Base-by-base conservation (phyloP, 371 early-diverging fungal genomes). In the Basidiobolus meristosporus region DNA sequence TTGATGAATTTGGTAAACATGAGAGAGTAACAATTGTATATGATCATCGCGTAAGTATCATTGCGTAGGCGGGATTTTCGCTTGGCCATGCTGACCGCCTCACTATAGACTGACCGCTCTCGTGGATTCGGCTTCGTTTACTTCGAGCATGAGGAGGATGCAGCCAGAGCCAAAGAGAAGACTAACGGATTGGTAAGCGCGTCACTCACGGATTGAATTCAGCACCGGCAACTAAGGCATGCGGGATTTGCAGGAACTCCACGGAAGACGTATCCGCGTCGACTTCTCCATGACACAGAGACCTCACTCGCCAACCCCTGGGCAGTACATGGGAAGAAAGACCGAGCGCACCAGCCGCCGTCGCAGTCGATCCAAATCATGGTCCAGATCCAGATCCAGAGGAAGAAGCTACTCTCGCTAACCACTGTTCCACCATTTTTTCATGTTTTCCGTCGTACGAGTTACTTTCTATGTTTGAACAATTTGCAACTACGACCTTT, bases 251-350 rank as follows among this genome's bases (percentile, higher is more conserved):
- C 44, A 70, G 70, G 66, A 64, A 42, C 57, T 81, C 41, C 76
- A 83, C 52, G 76, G 70, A 21, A 69, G 82, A 36, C 57, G 62
- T 32, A 83, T 86, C 52, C 68, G 87, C 44, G 85, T 85, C 26
- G 81, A 82, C 60, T 83, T 50, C 45, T 77, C 77, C 7, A 46
- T 77, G 26, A 82, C 80, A 26, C 62, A 60, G 36, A 56, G 65
- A 17, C 59, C 77, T 19, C 80, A 79, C 48, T 57, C 60, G 16
- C 66, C 77, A 28, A 77, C 76, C 31, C 79, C 77, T 32, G 82
- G 82, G 39, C 59, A 59, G 44, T 78, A 78, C 51, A 68, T 65
- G 69, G 77, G 77, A 20, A 66, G 68, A 46, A 58, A 53, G 38
- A 48, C 43, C 52, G 53, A 54, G 43, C 56, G 58, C 38, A 60